Evolutionary conservation across 495 filamentous ascomycete species (phyloP).

Genomic region (Saxispiralis lemnorum): DNA sequence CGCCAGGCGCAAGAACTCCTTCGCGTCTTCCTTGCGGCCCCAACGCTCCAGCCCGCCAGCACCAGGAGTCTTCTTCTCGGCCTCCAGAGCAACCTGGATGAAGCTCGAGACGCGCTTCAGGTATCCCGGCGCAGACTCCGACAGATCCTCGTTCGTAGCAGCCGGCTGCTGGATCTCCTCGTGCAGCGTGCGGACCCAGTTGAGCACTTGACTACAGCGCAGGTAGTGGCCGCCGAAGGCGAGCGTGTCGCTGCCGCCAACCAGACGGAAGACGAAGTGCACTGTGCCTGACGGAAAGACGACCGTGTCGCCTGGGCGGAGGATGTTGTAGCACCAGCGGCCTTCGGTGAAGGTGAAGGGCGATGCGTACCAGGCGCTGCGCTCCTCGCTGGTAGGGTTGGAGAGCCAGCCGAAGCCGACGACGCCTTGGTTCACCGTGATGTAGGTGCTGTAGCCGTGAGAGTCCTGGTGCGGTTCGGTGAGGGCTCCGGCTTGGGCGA

Average conservation of each 20-base stretch:
- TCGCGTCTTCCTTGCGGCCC: slow-evolving; percentile 4
- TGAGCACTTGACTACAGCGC: slow-evolving; percentile 13
- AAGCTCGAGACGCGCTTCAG: slow-evolving; percentile 9
- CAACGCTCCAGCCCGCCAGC: slow-evolving; percentile 8
- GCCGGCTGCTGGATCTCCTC: slow-evolving; percentile 1
- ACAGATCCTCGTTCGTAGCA: slow-evolving; percentile 14
- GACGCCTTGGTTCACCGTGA: slow-evolving; percentile 19
- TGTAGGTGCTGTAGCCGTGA: slow-evolving; percentile 18
- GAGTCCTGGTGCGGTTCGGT: slow-evolving; percentile 16
- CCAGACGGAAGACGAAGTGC: slow-evolving; percentile 22
- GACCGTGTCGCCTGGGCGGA: slow-evolving; percentile 19
- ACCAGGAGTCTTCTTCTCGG: slow-evolving; percentile 7
- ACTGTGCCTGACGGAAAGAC: slow-evolving; percentile 24
- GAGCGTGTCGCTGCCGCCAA: slow-evolving; percentile 8
- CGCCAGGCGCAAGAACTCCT: slow-evolving; percentile 2
- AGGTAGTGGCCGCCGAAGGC: slow-evolving; percentile 16
- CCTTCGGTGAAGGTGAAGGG: slow-evolving; percentile 13
- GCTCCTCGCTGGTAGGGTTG: slow-evolving; percentile 15
- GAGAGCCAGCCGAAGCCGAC: slow-evolving; percentile 23
- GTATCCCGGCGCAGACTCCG: slow-evolving; percentile 5
- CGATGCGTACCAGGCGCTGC: slow-evolving; percentile 13
- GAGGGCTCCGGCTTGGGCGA: slow-evolving; percentile 13
- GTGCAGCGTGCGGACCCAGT: slow-evolving; percentile 8
- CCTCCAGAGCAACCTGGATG: slow-evolving; percentile 9
- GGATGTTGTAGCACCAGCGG: slow-evolving; percentile 20